Evolutionary conservation across 2,329 filamentous ascomycete genomes (phyloP).

Genomic region (Colletotrichum truncatum): DNA sequence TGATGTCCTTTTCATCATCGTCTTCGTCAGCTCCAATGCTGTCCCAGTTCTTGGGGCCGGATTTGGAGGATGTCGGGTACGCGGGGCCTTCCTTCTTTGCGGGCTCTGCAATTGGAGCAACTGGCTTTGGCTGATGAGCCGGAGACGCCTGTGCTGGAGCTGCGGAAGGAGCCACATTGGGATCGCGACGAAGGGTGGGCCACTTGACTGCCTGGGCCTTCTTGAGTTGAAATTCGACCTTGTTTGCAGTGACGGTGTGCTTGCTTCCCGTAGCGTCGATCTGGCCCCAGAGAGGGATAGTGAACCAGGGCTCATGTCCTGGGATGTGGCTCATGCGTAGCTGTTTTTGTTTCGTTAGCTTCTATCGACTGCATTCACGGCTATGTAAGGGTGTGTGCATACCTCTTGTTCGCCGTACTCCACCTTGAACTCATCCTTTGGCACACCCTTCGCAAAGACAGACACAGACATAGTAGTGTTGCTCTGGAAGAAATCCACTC

Average conservation of each 20-base stretch:
- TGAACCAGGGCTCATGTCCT: conserved; percentile 27
- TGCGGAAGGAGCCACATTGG: conserved; percentile 8
- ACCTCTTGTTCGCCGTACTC: conserved; percentile 39
- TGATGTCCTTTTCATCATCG: conserved; percentile 70
- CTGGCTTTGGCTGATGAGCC: conserved; percentile 16
- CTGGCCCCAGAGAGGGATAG: conserved; percentile 62
- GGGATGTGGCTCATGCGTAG: conserved; percentile 30
- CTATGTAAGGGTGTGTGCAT: not conserved
- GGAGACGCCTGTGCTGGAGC: not conserved
- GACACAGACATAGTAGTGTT: conserved; percentile 45
- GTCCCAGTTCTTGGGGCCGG: conserved; percentile 93
- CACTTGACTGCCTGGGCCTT: conserved; percentile 78
- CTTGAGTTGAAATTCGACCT: conserved; percentile 79
- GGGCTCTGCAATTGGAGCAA: conserved; percentile 5
- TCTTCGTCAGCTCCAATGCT: conserved; percentile 67
- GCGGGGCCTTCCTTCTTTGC: conserved; percentile 56
- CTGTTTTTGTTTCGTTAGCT: not conserved
- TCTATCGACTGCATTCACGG: not conserved
- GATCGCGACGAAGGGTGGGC: conserved; percentile 48
- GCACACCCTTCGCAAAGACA: conserved; percentile 52
- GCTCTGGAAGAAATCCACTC: conserved; percentile 45
- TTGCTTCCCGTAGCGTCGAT: conserved; percentile 71
- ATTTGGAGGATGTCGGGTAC: conserved; percentile 88
- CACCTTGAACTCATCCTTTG: conserved; percentile 50
- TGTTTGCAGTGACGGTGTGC: conserved; percentile 75